Evolutionary conservation across 2,329 filamentous ascomycete species (phyloP), one percentile per base, ranked within the genome.

Genomic region (Colletotrichum gigasporum): DNA sequence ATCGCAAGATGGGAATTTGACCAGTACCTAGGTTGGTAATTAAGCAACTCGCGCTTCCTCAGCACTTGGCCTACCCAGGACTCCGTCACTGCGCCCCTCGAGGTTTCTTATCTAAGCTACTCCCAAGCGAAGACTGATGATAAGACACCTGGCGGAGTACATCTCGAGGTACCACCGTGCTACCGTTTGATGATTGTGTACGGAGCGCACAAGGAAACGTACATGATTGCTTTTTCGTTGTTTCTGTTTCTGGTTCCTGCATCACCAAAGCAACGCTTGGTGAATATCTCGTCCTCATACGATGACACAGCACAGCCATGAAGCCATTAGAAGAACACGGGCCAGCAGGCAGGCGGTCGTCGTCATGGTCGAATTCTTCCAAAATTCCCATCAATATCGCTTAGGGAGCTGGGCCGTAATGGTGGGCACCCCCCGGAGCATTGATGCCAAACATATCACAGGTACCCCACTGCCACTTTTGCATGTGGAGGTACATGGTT

Each of bases 401-500:
- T 64, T 61, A 64, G 16, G 32, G 30, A 42, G 48, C 56, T 65
- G 55, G 35, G 62, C 62, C 48, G 32, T 22, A 20, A 30, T 41
- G 42, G 50, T 61, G 55, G 55, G 18, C 32, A 61, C 56, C 62
- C 41, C 18, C 34, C 32, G n/a, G 20, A 30, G n/a, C 42, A 42
- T 30, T 58, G 53, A 63, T 63, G 37, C 59, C 53, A 63, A 63
- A 63, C 59, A 58, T 63, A 58, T 35, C 44, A 18, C 56, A 50
- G 42, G 62, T 55, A 48, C 42, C 30, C 62, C 48, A 41, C 48
- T 10, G 34, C 62, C 48, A 61, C 34, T 41, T 50, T 54, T 54
- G 34, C 41, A 50, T 35, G 62, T 61, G 62, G 62, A 61, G 62
- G 56, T 55, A 55, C 56, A 44, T 64, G 61, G 56, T 48, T 61